Conservation (phyloP, 352 stramenopile genomes). For the Pythium chondricola region DNA sequence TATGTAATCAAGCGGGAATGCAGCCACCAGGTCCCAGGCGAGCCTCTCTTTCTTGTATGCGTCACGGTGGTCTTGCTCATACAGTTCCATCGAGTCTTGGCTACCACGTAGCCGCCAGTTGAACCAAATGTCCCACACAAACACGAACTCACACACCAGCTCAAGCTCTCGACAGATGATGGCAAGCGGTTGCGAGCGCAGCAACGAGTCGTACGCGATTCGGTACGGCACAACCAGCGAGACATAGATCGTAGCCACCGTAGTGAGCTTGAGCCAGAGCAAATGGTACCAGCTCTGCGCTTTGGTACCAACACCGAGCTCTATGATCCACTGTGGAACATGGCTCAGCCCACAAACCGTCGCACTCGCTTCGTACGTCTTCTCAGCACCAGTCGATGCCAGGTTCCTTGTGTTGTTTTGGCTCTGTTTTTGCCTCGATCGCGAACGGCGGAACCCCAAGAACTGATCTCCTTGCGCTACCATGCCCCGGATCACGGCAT, state of each 20-base stretch:
- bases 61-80: slow-evolving; percentile 37
- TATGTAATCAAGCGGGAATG: slow-evolving; percentile 40
- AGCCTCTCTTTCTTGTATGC: slow-evolving; percentile 42
- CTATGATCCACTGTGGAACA: too few relatives aligned
- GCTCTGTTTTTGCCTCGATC: slow-evolving; percentile 15
- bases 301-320: slow-evolving; percentile 16
- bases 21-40: slow-evolving; percentile 32
- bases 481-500: slow-evolving; percentile 20
- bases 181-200: slow-evolving; percentile 20
- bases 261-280: slow-evolving; percentile 39
- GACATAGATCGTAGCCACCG: slow-evolving; percentile 32
- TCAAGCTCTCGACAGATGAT: slow-evolving; percentile 28
- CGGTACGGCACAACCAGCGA: slow-evolving; percentile 45
- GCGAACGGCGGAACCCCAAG: slow-evolving; percentile 27
- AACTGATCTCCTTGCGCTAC: slow-evolving; percentile 19
- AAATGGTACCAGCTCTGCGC: slow-evolving; percentile 46
- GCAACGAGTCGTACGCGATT: slow-evolving; percentile 39
- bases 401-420: neutral
- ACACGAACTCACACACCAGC: slow-evolving; percentile 39
- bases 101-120: slow-evolving; percentile 36
- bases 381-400: too few relatives aligned
- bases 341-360: neutral
- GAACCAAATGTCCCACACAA: slow-evolving; percentile 52
- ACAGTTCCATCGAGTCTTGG: slow-evolving; percentile 43
- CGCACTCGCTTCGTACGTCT: too few relatives aligned